Evolutionary conservation across 768 basidiomycete species (phyloP), one percentile per base, ranked within the genome.

Genomic region (Bullera alba): DNA sequence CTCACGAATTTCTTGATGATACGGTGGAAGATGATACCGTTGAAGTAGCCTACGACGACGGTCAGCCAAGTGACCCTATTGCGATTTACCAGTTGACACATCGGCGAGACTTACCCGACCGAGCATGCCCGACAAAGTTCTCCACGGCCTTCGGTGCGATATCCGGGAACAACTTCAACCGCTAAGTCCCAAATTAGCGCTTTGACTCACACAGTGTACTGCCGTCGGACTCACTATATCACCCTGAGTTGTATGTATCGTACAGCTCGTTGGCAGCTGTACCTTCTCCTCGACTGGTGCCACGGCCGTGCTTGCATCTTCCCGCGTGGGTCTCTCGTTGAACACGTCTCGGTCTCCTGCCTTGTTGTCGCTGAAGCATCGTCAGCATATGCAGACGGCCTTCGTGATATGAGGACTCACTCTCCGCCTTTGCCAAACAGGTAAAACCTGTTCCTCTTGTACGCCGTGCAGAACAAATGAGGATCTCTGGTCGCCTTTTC

Each of bases 311-410:
- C 81, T 85, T 70, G 90, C 91, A 66, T 99, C 95, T 69, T 97
- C 95, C 44, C 91, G 81, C 0, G 93, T 97, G 2, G 95, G 95
- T 39, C 86, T 80, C 74, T 99, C 95, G 72, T 99, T 99, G 80
- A 96, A 97, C 48, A 99, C 84, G 60, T 99, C 95, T 50, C 95
- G 84, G 57, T 97, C 93, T 6, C 74, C 76, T 1, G 80, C 73
- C 87, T 92, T 63, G 67, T 79, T 83, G 58, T 92, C 88, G 70
- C 87, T 91, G 67, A 3, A 22, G 7, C 37, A 16, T 22, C 2
- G n/a, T n/a, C n/a, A n/a, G n/a, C n/a, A n/a, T n/a, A n/a, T n/a
- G n/a, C n/a, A 29, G 17, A 10, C 26, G 16, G 17, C 21, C 45
- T n/a, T n/a, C 45, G 10, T 12, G 42, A 27, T 46, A 50, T 21